A percentile compares a stretch with the other conserved stretches of the same genome.
Conservation (phyloP, 495 filamentous ascomycete species). For the Xylaria flabelliformis region DNA sequence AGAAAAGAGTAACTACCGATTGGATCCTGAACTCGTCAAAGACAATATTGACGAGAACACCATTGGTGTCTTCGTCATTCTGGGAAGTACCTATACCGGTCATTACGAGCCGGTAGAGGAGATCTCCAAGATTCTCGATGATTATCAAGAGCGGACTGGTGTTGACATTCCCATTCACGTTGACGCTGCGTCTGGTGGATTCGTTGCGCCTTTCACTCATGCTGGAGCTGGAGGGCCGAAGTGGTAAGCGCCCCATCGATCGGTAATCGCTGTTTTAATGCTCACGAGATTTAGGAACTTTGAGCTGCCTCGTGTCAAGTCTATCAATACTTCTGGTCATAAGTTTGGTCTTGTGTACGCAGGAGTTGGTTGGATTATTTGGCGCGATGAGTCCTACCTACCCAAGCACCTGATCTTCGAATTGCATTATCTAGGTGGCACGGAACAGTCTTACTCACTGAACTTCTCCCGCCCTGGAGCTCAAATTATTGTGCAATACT, state of each 20-base stretch:
- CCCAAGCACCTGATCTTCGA: constrained; percentile 77
- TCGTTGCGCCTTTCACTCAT: constrained; percentile 75
- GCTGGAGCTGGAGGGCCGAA: constrained; percentile 64
- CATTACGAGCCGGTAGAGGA: constrained; percentile 79
- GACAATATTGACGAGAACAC: constrained; percentile 79
- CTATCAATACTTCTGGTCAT: constrained; percentile 77
- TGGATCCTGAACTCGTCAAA: constrained; percentile 68
- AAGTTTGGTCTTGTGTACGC: constrained; percentile 78
- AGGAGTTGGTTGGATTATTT: constrained; percentile 78
- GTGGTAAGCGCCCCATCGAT: constrained; percentile 51
- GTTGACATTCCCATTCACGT: constrained; percentile 77
- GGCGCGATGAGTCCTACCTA: constrained; percentile 70
- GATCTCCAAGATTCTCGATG: constrained; percentile 68
- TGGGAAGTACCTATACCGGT: constrained; percentile 78
- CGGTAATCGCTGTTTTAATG: neutral
- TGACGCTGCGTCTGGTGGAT: constrained; percentile 74
- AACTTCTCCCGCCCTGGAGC: constrained; percentile 78
- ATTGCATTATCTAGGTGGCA: constrained; percentile 77
- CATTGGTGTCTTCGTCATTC: constrained; percentile 77
- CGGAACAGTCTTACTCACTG: constrained; percentile 74
- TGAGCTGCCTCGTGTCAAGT: constrained; percentile 72
- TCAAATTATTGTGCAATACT: constrained; percentile 78
- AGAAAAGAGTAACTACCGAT: constrained; percentile 63
- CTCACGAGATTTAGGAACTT: constrained; percentile 63
- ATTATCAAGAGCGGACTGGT: constrained; percentile 67